Conservation (phyloP, 805 yeast genomes). For the Pichia californica region DNA sequence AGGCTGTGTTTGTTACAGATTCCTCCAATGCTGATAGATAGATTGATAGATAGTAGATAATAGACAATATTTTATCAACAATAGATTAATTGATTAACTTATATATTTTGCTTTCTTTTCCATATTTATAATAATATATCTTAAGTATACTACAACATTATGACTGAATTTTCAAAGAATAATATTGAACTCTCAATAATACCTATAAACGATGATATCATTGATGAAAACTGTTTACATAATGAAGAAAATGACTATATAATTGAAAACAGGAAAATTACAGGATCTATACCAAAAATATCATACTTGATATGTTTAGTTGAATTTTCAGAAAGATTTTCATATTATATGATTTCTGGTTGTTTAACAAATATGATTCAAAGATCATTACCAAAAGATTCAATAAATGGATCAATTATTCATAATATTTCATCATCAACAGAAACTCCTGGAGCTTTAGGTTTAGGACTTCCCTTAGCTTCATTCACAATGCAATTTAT, state of each 20-base stretch:
- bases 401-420: conserved; percentile 30
- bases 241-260: no score
- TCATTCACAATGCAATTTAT: conserved; percentile 40
- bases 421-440: conserved; percentile 33
- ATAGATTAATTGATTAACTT: no score
- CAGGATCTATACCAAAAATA: conserved; percentile 22
- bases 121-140: no score
- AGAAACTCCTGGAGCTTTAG: conserved; percentile 43
- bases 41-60: no score
- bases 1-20: background rate
- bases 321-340: conserved; percentile 50
- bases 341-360: conserved; percentile 45
- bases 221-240: no score
- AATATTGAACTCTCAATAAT: conserved; percentile 4
- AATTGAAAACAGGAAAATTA: no score
- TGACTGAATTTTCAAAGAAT: background rate
- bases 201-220: background rate
- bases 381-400: conserved; percentile 42
- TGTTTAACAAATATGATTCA: conserved; percentile 45
- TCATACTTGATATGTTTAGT: conserved; percentile 29
- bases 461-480: conserved; percentile 39
- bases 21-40: background rate
- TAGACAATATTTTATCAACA: no score
- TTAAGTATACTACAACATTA: no score
- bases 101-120: no score